Conservation (phyloP, 345 rosid genomes). For the Lepidium aucheri region DNA sequence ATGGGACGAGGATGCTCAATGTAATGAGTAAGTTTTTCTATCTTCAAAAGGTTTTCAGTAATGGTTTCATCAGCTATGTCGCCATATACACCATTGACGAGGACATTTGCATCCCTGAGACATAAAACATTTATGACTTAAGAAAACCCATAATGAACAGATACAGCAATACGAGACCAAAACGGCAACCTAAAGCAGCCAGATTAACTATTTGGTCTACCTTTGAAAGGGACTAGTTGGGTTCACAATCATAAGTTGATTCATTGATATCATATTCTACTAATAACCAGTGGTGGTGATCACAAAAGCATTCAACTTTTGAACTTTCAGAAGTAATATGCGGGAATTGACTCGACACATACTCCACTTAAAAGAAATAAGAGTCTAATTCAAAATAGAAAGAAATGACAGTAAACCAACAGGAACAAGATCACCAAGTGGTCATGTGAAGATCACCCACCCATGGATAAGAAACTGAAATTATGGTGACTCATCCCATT, state of each 20-base stretch:
- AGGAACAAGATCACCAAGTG: not conserved
- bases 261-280: not conserved
- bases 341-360: not conserved
- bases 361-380: not conserved
- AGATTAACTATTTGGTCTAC: not conserved
- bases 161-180: not conserved
- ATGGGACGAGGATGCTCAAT: constrained; percentile 90
- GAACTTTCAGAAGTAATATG: not conserved
- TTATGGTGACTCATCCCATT: not conserved
- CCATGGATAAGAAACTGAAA: not conserved
- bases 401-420: not conserved
- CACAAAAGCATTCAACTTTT: not conserved
- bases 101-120: constrained; percentile 66
- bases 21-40: constrained; percentile 68
- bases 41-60: constrained; percentile 44
- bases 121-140: constrained; percentile 6
- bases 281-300: not conserved
- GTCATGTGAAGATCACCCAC: not conserved
- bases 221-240: not conserved
- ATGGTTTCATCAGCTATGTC: constrained; percentile 37
- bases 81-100: constrained; percentile 45
- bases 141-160: not conserved
- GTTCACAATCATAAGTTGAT: not conserved
- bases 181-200: not conserved
- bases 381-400: not conserved